These are phyloP conservation scores for Fusarium goolgardi DNA, from an alignment of 2,329 filamentous ascomycete genomes.

Conservation along the genomic window DNA sequence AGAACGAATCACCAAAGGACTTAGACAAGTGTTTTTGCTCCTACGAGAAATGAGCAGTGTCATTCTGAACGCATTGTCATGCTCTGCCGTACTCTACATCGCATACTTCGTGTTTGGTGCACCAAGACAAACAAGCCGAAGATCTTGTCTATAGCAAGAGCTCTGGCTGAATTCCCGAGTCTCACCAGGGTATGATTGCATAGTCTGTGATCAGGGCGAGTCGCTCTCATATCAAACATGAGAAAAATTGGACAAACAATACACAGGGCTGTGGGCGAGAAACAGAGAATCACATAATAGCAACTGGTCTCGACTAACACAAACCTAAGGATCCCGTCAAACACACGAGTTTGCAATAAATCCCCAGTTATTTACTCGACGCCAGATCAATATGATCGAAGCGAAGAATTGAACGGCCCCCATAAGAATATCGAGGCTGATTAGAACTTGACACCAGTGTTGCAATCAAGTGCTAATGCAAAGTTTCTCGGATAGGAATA, in stretches of 20 bases:
- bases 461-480: slow-evolving; percentile 37
- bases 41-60: slow-evolving; percentile 32
- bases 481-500: slow-evolving; percentile 61
- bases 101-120: slow-evolving; percentile 25
- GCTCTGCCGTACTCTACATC: slow-evolving; percentile 19
- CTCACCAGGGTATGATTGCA: slow-evolving; percentile 32
- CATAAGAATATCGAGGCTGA: slow-evolving; percentile 4
- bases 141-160: slow-evolving; percentile 22
- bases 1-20: slow-evolving; percentile 6
- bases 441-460: slow-evolving; percentile 15
- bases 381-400: slow-evolving; percentile 3
- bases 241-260: slow-evolving; percentile 26
- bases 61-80: slow-evolving; percentile 26
- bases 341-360: background rate
- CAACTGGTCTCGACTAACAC: slow-evolving; percentile 20
- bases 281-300: background rate
- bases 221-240: slow-evolving; percentile 22
- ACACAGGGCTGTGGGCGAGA: background rate
- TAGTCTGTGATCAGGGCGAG: slow-evolving; percentile 17
- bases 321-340: background rate
- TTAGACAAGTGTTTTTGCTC: slow-evolving; percentile 29
- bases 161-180: slow-evolving; percentile 26
- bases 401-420: slow-evolving; percentile 15
- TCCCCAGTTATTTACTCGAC: background rate
- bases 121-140: slow-evolving; percentile 26